These are phyloP conservation scores for Clonostachys byssicola DNA, from an alignment of 2,329 filamentous ascomycete genomes.

Conservation along the genomic window DNA sequence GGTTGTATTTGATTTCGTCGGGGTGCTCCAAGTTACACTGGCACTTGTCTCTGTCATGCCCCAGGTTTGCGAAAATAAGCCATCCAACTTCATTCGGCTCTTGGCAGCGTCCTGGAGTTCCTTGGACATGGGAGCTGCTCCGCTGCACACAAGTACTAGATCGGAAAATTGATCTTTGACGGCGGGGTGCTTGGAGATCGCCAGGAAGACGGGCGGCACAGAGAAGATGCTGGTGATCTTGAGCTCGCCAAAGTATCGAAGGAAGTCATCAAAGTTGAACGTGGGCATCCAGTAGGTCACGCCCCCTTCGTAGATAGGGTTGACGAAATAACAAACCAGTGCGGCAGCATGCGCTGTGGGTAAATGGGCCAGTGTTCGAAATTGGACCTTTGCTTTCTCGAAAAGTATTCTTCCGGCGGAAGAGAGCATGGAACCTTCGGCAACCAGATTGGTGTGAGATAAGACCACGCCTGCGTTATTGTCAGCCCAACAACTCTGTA, in stretches of 20 bases:
- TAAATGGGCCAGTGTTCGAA: constrained; percentile 33
- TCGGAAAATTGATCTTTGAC: constrained; percentile 52
- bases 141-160: constrained; percentile 40
- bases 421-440: constrained; percentile 22
- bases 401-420: constrained; percentile 20
- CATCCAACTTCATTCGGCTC: constrained; percentile 38
- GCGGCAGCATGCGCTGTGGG: constrained; percentile 42
- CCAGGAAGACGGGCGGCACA: constrained; percentile 57
- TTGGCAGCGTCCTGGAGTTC: constrained; percentile 47
- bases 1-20: constrained; percentile 30
- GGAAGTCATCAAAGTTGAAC: constrained; percentile 53
- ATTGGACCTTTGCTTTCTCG: constrained; percentile 13
- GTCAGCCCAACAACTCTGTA: background rate
- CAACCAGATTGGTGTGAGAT: constrained; percentile 38
- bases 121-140: constrained; percentile 52
- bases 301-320: constrained; percentile 33
- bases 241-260: constrained; percentile 44
- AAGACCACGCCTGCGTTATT: constrained; percentile 27
- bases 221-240: constrained; percentile 50
- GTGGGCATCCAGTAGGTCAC: constrained; percentile 58
- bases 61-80: constrained; percentile 46
- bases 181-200: constrained; percentile 50
- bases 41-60: constrained; percentile 53
- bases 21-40: constrained; percentile 37
- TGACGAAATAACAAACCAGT: constrained; percentile 35